Conservation (phyloP, 106 monocot genomes). For the Triglochin maritima region DNA sequence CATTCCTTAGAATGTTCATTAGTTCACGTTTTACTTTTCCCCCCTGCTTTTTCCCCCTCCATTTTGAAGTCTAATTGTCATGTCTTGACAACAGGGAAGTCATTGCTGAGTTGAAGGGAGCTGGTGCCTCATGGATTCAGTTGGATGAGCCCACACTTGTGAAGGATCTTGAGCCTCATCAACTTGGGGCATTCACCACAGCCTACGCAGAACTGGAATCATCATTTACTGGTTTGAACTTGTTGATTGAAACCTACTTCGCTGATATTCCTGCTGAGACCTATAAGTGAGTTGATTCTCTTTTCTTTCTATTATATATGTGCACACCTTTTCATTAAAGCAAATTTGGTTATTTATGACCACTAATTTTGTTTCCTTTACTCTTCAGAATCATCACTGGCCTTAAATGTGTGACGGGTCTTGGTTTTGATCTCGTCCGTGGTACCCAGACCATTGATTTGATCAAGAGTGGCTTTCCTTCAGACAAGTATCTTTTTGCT, state of each 20-base stretch:
- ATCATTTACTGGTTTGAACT: conserved; percentile 60
- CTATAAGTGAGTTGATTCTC: conserved; percentile 50
- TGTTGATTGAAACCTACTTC: conserved; percentile 80
- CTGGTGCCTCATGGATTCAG: conserved; percentile 88
- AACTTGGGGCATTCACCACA: conserved; percentile 61
- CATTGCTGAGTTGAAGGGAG: conserved; percentile 72
- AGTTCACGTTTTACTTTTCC: neutral
- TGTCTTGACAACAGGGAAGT: conserved; percentile 41
- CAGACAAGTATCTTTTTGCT: conserved; percentile 56
- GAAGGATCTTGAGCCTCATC: conserved; percentile 49
- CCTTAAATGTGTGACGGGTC: conserved; percentile 37
- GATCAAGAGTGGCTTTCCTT: conserved; percentile 49
- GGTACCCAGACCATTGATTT: conserved; percentile 53
- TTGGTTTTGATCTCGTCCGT: conserved; percentile 67
- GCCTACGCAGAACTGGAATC: conserved; percentile 68
- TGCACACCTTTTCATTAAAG: no score
- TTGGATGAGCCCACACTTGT: conserved; percentile 86
- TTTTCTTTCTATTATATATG: neutral
- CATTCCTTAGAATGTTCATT: conserved; percentile 1
- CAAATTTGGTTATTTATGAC: neutral
- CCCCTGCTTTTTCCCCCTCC: neutral
- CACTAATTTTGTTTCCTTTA: neutral
- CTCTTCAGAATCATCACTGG: conserved; percentile 37
- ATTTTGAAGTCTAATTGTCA: neutral
- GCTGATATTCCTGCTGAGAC: conserved; percentile 74